phyloP scores from a whole-genome alignment of 2,329 filamentous ascomycete species.

The Hawksworthiomyces lignivorus region DNA sequence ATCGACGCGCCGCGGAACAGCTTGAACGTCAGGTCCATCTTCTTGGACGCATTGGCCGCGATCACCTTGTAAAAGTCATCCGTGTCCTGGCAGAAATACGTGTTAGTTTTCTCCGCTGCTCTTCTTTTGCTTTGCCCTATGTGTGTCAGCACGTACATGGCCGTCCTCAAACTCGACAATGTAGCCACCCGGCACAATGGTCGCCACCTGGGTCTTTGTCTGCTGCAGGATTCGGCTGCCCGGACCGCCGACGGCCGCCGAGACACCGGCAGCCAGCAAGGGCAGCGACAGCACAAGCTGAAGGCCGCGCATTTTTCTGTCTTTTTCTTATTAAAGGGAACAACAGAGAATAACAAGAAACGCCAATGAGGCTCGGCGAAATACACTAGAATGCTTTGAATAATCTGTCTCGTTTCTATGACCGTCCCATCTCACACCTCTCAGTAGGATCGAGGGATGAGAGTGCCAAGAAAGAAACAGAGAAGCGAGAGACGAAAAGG shows the following conservation, averaged over 20 bases:
- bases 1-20: constrained; percentile 49
- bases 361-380: too few species aligned
- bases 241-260: constrained; percentile 5
- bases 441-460: too few species aligned
- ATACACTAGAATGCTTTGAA: too few species aligned
- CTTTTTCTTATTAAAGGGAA: too few species aligned
- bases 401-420: too few species aligned
- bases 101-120: constrained; percentile 2
- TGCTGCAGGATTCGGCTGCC: neutral
- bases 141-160: constrained; percentile 20
- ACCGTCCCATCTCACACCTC: too few species aligned
- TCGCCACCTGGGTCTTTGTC: neutral
- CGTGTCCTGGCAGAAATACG: constrained; percentile 24
- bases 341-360: too few species aligned
- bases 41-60: constrained; percentile 32
- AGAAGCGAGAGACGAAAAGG: too few species aligned
- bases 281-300: neutral
- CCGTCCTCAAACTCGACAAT: constrained; percentile 46
- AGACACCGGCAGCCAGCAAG: constrained; percentile 1
- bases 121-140: constrained; percentile 3
- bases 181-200: constrained; percentile 38
- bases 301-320: too few species aligned
- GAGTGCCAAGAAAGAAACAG: too few species aligned
- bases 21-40: constrained; percentile 41
- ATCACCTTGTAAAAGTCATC: constrained; percentile 31